Conservation (phyloP, 768 basidiomycete genomes). For the Boletus bicolor region DNA sequence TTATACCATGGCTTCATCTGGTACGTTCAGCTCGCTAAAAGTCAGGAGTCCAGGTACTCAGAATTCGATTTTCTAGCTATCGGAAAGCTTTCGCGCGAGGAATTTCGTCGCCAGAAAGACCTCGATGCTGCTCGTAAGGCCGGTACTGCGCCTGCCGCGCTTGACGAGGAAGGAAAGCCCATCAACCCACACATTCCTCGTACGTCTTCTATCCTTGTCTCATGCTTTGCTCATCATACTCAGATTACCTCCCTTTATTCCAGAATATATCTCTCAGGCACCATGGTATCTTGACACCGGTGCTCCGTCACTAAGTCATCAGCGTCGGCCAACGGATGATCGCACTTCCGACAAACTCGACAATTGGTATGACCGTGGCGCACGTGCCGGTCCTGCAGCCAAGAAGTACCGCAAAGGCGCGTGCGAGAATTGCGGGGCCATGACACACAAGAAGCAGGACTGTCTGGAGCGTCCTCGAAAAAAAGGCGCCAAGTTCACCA, state of each 20-base stretch:
- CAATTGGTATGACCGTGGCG: constrained; percentile 89
- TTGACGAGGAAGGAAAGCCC: constrained; percentile 91
- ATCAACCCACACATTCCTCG: constrained; percentile 99
- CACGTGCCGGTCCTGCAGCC: constrained; percentile 81
- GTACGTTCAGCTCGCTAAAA: constrained; percentile 9
- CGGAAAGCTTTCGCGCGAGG: constrained; percentile 90
- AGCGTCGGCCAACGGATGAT: constrained; percentile 71
- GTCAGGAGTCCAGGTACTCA: background rate
- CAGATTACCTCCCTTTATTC: background rate
- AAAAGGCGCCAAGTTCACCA: constrained; percentile 92
- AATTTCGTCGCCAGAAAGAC: constrained; percentile 93
- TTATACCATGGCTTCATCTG: constrained; percentile 25
- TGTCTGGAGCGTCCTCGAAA: constrained; percentile 96
- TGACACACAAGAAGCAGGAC: constrained; percentile 88
- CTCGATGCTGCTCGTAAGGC: constrained; percentile 98
- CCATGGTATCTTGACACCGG: constrained; percentile 99
- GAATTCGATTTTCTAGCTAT: constrained; percentile 33
- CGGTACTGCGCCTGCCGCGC: constrained; percentile 92
- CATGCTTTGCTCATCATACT: background rate
- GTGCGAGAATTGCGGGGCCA: constrained; percentile 97
- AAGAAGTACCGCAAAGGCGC: constrained; percentile 98
- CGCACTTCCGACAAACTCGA: constrained; percentile 65
- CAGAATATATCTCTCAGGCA: constrained; percentile 97
- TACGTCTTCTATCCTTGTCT: constrained; percentile 38
- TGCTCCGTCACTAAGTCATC: constrained; percentile 90